phyloP scores from a whole-genome alignment of 73 alveolate genomes.

The Paramecium tetraurelia region DNA sequence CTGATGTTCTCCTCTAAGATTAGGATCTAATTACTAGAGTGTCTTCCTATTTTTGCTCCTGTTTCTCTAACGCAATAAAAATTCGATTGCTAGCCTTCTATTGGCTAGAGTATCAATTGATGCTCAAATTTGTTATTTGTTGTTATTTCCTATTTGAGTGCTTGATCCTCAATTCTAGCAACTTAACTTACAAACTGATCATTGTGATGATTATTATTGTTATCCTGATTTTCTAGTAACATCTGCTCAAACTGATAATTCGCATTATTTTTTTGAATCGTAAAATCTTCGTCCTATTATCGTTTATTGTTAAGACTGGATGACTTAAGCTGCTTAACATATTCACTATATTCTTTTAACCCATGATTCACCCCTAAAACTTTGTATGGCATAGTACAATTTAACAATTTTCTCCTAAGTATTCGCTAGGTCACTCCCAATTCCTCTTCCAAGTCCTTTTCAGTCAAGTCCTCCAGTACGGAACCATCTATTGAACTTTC shows the following conservation, averaged over 20 bases:
- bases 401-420: not conserved
- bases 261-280: not conserved
- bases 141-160: not conserved
- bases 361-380: not conserved
- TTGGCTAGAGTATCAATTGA: constrained; percentile 68
- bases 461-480: not conserved
- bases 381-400: not conserved
- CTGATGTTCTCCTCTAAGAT: constrained; percentile 79
- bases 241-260: not conserved
- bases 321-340: not conserved
- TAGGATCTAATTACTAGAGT: constrained; percentile 78
- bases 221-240: not conserved
- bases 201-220: not conserved
- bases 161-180: not conserved
- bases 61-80: constrained; percentile 77
- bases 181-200: not conserved
- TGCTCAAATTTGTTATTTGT: not conserved
- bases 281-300: not conserved
- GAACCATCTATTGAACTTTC: constrained; percentile 32
- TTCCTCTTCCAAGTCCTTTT: constrained; percentile 25
- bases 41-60: constrained; percentile 86
- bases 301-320: not conserved
- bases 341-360: not conserved
- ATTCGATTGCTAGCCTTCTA: constrained; percentile 77
- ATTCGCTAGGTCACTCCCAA: not conserved